These are phyloP conservation scores for Rhododendron griersonianum DNA, from an alignment of 148 eudicot genomes.

Conservation along the genomic window DNA sequence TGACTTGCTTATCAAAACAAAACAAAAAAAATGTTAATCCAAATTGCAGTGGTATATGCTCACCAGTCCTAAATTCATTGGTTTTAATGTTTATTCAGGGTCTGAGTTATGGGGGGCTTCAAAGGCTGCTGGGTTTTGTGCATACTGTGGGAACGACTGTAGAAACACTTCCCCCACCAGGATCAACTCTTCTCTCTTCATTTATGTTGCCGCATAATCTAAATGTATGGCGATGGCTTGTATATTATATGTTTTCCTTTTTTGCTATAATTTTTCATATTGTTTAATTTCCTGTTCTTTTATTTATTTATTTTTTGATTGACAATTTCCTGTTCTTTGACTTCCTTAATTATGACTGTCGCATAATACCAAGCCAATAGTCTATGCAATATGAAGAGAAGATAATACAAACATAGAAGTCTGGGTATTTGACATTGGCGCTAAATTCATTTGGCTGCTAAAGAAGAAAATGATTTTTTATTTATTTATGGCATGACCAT, in stretches of 20 bases:
- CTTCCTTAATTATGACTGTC: neutral
- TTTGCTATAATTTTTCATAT: neutral
- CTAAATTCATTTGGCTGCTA: neutral
- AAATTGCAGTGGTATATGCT: neutral
- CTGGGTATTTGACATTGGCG: no score
- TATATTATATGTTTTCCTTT: neutral
- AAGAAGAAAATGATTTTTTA: neutral
- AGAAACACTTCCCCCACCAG: conserved; percentile 70
- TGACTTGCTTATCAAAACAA: no score
- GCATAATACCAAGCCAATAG: neutral
- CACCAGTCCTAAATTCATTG: neutral
- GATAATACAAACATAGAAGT: neutral
- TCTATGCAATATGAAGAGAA: neutral
- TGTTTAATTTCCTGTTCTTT: no score
- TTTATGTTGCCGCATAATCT: conserved; percentile 51
- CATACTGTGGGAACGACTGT: conserved; percentile 62
- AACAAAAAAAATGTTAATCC: neutral
- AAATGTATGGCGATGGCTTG: conserved; percentile 36
- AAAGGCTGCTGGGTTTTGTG: conserved; percentile 64
- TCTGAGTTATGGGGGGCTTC: conserved; percentile 61
- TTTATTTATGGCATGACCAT: neutral
- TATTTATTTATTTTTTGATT: no score
- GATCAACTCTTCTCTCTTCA: conserved; percentile 60
- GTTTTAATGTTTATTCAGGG: conserved; percentile 29
- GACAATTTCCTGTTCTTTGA: neutral